Evolutionary conservation across 352 stramenopile species (phyloP), one percentile per base, ranked within the genome.

Genomic region (Phytophthora parvispora): DNA sequence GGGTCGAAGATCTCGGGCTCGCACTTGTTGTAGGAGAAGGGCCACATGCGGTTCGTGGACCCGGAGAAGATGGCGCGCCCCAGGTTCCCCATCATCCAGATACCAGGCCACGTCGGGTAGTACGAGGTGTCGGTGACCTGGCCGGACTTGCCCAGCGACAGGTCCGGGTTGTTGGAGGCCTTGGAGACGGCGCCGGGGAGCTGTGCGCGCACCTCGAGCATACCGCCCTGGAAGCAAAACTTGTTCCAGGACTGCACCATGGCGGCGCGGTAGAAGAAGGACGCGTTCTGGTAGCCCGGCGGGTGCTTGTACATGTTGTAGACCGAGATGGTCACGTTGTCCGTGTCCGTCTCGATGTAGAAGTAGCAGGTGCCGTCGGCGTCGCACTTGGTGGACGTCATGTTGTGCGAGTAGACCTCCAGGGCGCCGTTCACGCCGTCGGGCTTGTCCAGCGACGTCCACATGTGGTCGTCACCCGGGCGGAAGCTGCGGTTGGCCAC

Each of bases 31-130:
- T 98, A 99, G 51, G 88, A 98, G 83, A 97, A 99, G 0, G 97
- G 97, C 97, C 97, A 99, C 68, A 99, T 95, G 68, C 96, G 94
- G 64, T 97, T 97, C 9, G 94, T 98, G 0, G 90, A 98, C 0
- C 78, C 87, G 28, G 96, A 97, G 69, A 99, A 99, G 13, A 98
- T 99, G 3, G 97, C 95, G 40, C 97, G 74, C 12, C 95, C 97
- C 4, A 99, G 78, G 79, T 99, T 99, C n/a, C 97, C 97, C 56
- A 99, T 81, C 66, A 99, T 86, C 97, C 97, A 99, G 56, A 99
- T 93, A n/a, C 31, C 31, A 0, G 97, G 97, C 97, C 97, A 99
- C 52, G 86, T 92, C 25, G 87, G 87, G 69, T 95, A 95, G 67
- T 82, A 95, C 29, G 55, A 78, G 59, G 60, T 73, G 43, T 32